Percentiles rank a stretch among this genome's conserved stretches.
Conservation (phyloP, 371 early-diverging fungal genomes). For the Lichtheimia corymbifera region DNA sequence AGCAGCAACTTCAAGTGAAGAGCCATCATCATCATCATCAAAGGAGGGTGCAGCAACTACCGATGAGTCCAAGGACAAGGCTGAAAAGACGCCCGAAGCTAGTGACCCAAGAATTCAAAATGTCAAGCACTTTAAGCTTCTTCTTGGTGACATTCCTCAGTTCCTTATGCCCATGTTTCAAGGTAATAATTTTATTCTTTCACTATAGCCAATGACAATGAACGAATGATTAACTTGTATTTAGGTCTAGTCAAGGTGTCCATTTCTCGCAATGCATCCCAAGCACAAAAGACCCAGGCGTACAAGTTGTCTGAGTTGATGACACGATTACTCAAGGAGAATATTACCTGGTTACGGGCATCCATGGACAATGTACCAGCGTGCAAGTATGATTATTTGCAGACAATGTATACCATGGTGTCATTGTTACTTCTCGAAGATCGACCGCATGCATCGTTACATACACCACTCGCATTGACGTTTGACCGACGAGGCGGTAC, state of each 20-base stretch:
- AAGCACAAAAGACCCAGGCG: conserved; percentile 56
- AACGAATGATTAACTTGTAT: neutral
- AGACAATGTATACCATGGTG: conserved; percentile 51
- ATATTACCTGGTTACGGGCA: conserved; percentile 50
- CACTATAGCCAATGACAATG: neutral
- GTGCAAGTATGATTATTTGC: conserved; percentile 59
- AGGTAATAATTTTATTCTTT: conserved; percentile 37
- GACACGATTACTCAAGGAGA: conserved; percentile 52
- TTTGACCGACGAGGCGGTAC: conserved; percentile 71
- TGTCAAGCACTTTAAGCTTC: conserved; percentile 62
- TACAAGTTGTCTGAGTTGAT: conserved; percentile 60
- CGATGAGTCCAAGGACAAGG: conserved; percentile 24
- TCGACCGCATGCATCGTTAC: conserved; percentile 65
- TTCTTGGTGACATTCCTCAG: conserved; percentile 70
- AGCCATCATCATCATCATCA: conserved; percentile 6
- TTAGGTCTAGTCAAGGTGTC: conserved; percentile 69
- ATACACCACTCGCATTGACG: conserved; percentile 68
- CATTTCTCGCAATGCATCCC: conserved; percentile 61
- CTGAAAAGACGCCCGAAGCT: conserved; percentile 36
- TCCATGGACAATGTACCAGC: conserved; percentile 26
- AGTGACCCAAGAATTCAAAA: conserved; percentile 70
- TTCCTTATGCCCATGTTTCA: conserved; percentile 68
- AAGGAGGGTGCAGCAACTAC: conserved; percentile 2
- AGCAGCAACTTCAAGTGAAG: conserved; percentile 3
- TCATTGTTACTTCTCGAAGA: conserved; percentile 53